Conservation (phyloP, 108 stramenopile genomes). For the Skeletonema marinoi region DNA sequence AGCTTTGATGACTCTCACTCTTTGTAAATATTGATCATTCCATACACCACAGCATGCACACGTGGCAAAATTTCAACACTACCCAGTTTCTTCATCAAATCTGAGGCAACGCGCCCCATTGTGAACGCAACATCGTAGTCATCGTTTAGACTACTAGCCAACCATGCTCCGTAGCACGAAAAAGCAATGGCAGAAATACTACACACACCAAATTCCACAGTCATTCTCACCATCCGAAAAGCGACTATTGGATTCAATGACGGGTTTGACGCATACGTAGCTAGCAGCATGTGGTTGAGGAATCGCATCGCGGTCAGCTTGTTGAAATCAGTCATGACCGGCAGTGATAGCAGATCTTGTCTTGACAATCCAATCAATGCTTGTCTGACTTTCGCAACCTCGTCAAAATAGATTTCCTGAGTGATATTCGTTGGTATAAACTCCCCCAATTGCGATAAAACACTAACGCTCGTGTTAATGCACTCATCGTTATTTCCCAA, state of each 20-base stretch:
- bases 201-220: constrained; percentile 27
- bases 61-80: background rate
- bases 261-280: constrained; percentile 21
- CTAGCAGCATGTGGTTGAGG: constrained; percentile 30
- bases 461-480: constrained; percentile 20
- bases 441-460: constrained; percentile 36
- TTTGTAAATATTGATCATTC: background rate
- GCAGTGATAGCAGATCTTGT: constrained; percentile 26
- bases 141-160: constrained; percentile 23
- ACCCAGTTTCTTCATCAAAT: constrained; percentile 20
- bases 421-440: constrained; percentile 21
- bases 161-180: constrained; percentile 38
- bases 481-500: constrained; percentile 21
- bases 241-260: constrained; percentile 32
- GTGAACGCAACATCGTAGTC: constrained; percentile 51
- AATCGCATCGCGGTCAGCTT: constrained; percentile 55
- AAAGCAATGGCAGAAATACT: constrained; percentile 33
- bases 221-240: constrained; percentile 47
- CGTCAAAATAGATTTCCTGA: background rate
- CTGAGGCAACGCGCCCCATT: constrained; percentile 48
- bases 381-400: constrained; percentile 8
- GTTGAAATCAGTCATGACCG: constrained; percentile 17
- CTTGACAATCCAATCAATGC: constrained; percentile 13
- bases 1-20: background rate
- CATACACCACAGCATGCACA: background rate